phyloP scores from a whole-genome alignment of 2,329 filamentous ascomycete genomes.

The Trichoderma gracile region DNA sequence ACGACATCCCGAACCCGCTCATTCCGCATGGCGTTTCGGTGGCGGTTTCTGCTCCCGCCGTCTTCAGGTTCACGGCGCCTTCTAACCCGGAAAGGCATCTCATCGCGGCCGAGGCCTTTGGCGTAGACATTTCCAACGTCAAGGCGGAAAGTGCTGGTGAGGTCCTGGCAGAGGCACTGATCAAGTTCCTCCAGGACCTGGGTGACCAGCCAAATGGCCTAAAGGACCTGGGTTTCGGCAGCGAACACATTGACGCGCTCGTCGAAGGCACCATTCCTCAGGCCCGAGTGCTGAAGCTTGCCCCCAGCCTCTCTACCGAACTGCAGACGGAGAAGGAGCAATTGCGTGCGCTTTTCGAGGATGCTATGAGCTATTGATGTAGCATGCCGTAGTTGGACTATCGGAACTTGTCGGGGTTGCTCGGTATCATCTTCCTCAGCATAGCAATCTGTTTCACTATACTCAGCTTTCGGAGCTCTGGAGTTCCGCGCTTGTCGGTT shows the following conservation, averaged over 20 bases:
- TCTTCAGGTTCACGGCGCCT: constrained; percentile 89
- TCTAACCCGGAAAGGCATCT: constrained; percentile 93
- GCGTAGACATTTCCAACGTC: constrained; percentile 83
- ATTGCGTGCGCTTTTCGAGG: constrained; percentile 67
- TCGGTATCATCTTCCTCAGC: constrained; percentile 65
- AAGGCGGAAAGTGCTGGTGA: constrained; percentile 89
- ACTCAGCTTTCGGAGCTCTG: constrained; percentile 63
- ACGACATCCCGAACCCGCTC: constrained; percentile 71
- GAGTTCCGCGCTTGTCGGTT: constrained; percentile 59
- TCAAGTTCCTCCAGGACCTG: constrained; percentile 75
- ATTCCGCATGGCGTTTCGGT: constrained; percentile 97
- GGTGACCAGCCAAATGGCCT: constrained; percentile 90
- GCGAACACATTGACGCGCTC: constrained; percentile 73
- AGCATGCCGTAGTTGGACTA: constrained; percentile 23
- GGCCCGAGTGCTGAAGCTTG: constrained; percentile 84
- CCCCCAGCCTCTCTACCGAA: constrained; percentile 75
- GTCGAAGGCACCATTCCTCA: constrained; percentile 96
- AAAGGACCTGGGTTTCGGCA: constrained; percentile 77
- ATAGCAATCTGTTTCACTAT: constrained; percentile 69
- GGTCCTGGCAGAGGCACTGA: constrained; percentile 79
- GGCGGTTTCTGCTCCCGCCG: constrained; percentile 87
- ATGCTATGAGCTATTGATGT: constrained; percentile 47
- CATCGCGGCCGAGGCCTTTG: constrained; percentile 84
- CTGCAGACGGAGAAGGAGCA: constrained; percentile 71
- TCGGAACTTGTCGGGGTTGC: constrained; percentile 56